These are phyloP conservation scores for Musa beccarii DNA, from an alignment of 176 grass and related monocot genomes.

Conservation along the genomic window DNA sequence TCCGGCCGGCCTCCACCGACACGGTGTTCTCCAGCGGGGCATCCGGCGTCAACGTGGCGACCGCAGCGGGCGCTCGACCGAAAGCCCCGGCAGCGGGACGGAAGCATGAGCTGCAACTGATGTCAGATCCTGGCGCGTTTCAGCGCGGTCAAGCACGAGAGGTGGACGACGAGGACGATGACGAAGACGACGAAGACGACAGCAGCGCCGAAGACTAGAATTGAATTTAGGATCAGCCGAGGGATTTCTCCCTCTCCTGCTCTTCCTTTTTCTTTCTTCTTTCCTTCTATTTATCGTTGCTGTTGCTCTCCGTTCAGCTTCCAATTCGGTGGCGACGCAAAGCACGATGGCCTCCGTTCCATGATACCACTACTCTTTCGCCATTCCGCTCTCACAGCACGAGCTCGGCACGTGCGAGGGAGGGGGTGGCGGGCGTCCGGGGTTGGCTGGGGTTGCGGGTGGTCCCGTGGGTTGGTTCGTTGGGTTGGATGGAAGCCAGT, in stretches of 20 bases:
- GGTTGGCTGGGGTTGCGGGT: too few species aligned
- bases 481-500: too few species aligned
- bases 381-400: too few species aligned
- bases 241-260: neutral
- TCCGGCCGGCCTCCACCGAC: neutral
- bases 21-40: neutral
- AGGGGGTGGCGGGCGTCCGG: too few species aligned
- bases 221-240: neutral
- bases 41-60: neutral
- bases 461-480: too few species aligned
- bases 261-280: too few species aligned
- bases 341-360: too few species aligned
- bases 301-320: too few species aligned
- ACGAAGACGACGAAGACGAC: conserved; percentile 6
- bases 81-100: neutral
- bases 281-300: too few species aligned
- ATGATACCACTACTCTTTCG: too few species aligned
- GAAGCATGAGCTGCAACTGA: conserved; percentile 9
- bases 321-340: too few species aligned
- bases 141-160: neutral
- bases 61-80: neutral
- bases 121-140: neutral
- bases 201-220: conserved; percentile 11
- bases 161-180: neutral
- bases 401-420: too few species aligned